Conservation (phyloP, 164 flowering plant species). For the Annona squamosa region DNA sequence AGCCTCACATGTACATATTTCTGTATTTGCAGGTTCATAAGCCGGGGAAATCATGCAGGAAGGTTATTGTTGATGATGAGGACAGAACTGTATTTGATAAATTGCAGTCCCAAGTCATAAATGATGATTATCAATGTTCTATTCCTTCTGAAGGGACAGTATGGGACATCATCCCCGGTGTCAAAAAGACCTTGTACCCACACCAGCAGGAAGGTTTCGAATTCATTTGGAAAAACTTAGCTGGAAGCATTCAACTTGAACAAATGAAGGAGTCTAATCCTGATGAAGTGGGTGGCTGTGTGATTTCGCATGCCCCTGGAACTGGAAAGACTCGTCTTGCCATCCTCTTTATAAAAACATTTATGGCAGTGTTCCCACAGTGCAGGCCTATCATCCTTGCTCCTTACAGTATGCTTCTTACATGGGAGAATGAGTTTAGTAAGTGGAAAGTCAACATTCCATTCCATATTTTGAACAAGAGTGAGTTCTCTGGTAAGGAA, state of each 20-base stretch:
- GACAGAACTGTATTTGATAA: constrained; percentile 13
- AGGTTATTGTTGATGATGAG: neutral
- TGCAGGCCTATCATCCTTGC: constrained; percentile 69
- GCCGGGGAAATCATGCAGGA: constrained; percentile 20
- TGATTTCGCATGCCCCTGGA: constrained; percentile 98
- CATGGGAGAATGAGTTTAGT: constrained; percentile 76
- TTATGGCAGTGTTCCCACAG: constrained; percentile 35
- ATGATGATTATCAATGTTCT: constrained; percentile 14
- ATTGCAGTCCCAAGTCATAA: constrained; percentile 11
- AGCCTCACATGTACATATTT: neutral
- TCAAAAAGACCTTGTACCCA: constrained; percentile 28
- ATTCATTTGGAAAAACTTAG: constrained; percentile 70
- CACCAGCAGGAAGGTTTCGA: constrained; percentile 81
- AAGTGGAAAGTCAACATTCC: constrained; percentile 64
- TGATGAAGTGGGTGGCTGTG: constrained; percentile 56
- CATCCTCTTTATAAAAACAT: constrained; percentile 56
- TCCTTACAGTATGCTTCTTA: constrained; percentile 59
- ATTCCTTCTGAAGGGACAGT: constrained; percentile 37
- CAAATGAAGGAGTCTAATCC: constrained; percentile 19
- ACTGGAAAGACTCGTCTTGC: constrained; percentile 81
- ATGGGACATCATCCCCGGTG: constrained; percentile 50
- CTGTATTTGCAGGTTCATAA: neutral
- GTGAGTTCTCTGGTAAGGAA: constrained; percentile 50
- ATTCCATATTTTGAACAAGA: constrained; percentile 46
- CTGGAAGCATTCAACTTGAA: constrained; percentile 54